Evolutionary conservation across 2,329 filamentous ascomycete genomes (phyloP), one percentile per base, ranked within the genome.

Genomic region (Fusarium papillatum): DNA sequence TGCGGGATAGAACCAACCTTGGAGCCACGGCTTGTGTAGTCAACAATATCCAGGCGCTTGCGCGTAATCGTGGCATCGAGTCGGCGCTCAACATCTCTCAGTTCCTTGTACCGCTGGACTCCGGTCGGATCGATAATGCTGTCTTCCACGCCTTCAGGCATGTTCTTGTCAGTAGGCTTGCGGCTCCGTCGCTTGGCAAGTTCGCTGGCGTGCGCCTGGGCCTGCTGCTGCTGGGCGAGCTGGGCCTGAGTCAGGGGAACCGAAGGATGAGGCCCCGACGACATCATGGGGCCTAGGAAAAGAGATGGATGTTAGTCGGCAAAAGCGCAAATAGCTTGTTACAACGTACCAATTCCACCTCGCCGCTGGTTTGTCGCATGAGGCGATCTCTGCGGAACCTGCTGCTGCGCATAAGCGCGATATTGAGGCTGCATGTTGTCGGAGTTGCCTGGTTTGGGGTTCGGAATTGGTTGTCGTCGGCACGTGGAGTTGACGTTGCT

Each of bases 31-130:
- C 91, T 94, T 66, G 95, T 91, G 53, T 92, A 93, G 82, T 98
- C 96, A 74, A 95, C 91, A 74, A 98, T 93, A 82, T 99, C 97
- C 73, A 99, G 87, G 73, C 96, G 91, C 87, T 99, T 99, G 81
- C 96, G 93, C 83, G 97, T 96, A 89, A 98, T 97, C 22, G 95
- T 94, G 48, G 96, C 95, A 86, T 99, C 97, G 68, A 99, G 88
- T 66, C 93, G 91, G 81, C 95, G 93, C 88, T 99, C 97, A 70
- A 97, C 88, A 77, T 98, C 95, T 81, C 95, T 92, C 82, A 99
- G 86, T 69, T 94, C 92, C 81, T 92, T 93, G 86, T 99, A 99
- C 78, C 95, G 90, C 81, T 93, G 89, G 55, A 94, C 95, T 46
- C 94, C 93, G 83, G 98, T 94, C 74, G 94, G 72, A 59, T 86